phyloP scores from a whole-genome alignment of 805 yeast genomes.

The Ogataea degrootiae region DNA sequence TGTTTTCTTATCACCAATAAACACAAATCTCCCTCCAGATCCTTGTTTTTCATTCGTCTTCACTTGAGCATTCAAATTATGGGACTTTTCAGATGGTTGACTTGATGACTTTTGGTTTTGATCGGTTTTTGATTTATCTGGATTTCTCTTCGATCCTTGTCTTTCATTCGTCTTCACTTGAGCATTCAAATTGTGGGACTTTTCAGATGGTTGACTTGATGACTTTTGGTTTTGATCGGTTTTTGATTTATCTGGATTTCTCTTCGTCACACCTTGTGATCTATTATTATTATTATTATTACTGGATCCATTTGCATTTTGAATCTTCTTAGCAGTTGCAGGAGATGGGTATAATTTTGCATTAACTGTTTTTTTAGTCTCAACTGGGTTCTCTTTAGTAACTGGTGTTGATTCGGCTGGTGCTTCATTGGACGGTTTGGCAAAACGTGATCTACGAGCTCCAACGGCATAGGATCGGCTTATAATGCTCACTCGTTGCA shows the following conservation, averaged over 20 bases:
- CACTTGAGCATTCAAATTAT: neutral
- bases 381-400: no score
- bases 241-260: neutral
- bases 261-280: neutral
- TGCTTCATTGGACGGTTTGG: neutral
- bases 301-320: neutral
- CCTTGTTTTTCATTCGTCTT: no score
- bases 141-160: no score
- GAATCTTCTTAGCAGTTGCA: neutral
- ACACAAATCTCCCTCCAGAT: no score
- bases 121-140: neutral
- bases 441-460: constrained; percentile 13
- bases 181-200: neutral
- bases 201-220: neutral
- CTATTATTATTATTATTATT: neutral
- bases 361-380: no score
- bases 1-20: neutral
- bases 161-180: no score
- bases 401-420: no score
- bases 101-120: neutral
- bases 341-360: no score
- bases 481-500: no score
- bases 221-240: neutral
- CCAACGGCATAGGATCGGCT: constrained; percentile 1
- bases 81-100: neutral